These are phyloP conservation scores for Prunella vulgaris DNA, from an alignment of 257 asterid species.

Conservation along the genomic window DNA sequence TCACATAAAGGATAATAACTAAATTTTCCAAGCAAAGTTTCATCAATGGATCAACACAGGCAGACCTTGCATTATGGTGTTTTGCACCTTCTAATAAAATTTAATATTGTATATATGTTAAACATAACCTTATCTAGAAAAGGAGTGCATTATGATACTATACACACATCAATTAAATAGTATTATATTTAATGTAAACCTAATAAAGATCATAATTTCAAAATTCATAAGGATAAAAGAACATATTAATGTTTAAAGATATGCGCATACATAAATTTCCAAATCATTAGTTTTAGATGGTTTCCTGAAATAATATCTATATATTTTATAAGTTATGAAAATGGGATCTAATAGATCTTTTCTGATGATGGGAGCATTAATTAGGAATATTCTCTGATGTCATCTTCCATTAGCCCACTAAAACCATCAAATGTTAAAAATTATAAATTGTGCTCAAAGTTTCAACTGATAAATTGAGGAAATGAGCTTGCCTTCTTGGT, in stretches of 20 bases:
- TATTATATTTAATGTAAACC: not conserved
- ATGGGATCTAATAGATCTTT: not conserved
- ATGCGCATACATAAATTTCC: not conserved
- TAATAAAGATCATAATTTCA: not conserved
- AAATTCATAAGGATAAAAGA: not conserved
- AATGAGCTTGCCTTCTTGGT: slow-evolving; percentile 60
- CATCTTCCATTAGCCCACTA: not conserved
- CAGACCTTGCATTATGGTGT: not conserved
- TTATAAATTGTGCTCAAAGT: slow-evolving; percentile 1
- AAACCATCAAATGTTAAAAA: too few species aligned
- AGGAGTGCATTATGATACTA: not conserved
- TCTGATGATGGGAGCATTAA: not conserved
- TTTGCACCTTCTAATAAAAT: not conserved
- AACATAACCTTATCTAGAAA: not conserved
- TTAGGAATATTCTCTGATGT: not conserved
- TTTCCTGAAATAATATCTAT: not conserved
- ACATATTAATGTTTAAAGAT: not conserved
- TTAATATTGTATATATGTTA: not conserved
- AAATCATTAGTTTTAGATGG: not conserved
- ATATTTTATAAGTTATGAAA: not conserved
- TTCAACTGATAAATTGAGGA: not conserved
- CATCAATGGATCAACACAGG: not conserved
- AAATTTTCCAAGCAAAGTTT: not conserved
- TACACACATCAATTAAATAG: not conserved
- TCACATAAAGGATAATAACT: not conserved